Percentiles rank a stretch among this genome's conserved stretches.
These are phyloP conservation scores for Chimonanthus salicifolius DNA, from an alignment of 164 flowering plant genomes.

Conservation along the genomic window DNA sequence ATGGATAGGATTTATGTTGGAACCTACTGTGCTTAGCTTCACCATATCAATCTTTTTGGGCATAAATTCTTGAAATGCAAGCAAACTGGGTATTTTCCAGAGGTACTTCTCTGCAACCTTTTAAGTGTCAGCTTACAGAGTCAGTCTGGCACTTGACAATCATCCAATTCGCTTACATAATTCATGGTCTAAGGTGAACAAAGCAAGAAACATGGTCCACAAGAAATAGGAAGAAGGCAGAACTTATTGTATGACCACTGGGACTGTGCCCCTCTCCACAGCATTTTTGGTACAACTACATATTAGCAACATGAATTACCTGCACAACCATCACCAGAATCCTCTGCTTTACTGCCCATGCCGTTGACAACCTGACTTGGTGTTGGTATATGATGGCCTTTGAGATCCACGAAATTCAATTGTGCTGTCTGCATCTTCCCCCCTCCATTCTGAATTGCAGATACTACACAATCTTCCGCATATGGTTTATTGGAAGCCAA, in stretches of 20 bases:
- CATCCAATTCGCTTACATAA: neutral
- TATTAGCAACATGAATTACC: constrained; percentile 27
- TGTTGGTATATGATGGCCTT: constrained; percentile 20
- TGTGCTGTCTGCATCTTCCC: constrained; percentile 21
- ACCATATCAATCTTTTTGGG: neutral
- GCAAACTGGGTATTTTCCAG: neutral
- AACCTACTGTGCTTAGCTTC: neutral
- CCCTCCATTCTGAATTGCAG: constrained; percentile 17
- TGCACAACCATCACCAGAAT: constrained; percentile 29
- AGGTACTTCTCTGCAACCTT: neutral
- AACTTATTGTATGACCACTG: neutral
- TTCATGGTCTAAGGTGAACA: neutral
- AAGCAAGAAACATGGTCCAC: neutral
- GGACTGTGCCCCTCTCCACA: neutral
- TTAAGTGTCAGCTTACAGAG: neutral
- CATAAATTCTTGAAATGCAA: neutral
- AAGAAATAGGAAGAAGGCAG: neutral
- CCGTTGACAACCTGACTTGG: constrained; percentile 16
- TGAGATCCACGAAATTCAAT: constrained; percentile 18
- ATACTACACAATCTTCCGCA: constrained; percentile 29
- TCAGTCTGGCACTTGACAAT: neutral
- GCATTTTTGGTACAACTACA: neutral
- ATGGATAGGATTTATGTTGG: too few relatives aligned
- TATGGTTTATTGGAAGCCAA: constrained; percentile 34
- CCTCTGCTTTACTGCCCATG: constrained; percentile 14